These are phyloP conservation scores for Aspergillus brunneoviolaceus DNA, from an alignment of 2,329 filamentous ascomycete genomes.

Conservation along the genomic window DNA sequence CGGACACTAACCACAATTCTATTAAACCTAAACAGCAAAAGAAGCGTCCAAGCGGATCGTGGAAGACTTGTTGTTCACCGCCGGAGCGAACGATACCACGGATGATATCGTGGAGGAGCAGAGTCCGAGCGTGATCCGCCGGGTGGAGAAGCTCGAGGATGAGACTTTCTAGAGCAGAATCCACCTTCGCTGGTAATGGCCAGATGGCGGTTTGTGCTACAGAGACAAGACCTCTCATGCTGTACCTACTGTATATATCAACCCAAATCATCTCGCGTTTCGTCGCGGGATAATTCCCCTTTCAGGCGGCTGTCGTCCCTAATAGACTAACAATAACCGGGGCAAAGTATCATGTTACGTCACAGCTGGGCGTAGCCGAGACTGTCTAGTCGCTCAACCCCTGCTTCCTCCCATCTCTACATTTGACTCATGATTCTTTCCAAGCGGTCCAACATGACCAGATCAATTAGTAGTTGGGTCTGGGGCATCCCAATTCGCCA, in stretches of 20 bases:
- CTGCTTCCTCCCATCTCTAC: background rate
- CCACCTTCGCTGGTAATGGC: too few species aligned
- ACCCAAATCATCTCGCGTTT: too few species aligned
- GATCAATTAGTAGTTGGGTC: background rate
- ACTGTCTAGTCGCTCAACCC: too few species aligned
- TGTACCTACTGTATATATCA: too few species aligned
- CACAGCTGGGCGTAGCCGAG: background rate
- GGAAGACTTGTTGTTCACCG: conserved; percentile 48
- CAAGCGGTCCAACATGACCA: background rate
- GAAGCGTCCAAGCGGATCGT: conserved; percentile 53
- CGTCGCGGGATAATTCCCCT: too few species aligned
- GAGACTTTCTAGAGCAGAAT: conserved; percentile 43
- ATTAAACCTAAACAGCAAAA: conserved; percentile 35
- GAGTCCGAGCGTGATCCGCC: conserved; percentile 48
- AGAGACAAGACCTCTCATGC: too few species aligned
- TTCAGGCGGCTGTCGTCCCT: too few species aligned
- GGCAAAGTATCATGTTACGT: too few species aligned
- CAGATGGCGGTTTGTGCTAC: too few species aligned
- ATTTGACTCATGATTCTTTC: background rate
- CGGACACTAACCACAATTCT: background rate
- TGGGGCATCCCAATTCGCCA: conserved; percentile 7
- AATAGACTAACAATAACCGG: too few species aligned
- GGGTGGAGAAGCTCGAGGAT: conserved; percentile 43
- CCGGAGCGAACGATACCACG: conserved; percentile 43
- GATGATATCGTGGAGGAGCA: conserved; percentile 40